These are phyloP conservation scores for Geranomyces variabilis DNA, from an alignment of 192 early-diverging fungal genomes.

Conservation along the genomic window DNA sequence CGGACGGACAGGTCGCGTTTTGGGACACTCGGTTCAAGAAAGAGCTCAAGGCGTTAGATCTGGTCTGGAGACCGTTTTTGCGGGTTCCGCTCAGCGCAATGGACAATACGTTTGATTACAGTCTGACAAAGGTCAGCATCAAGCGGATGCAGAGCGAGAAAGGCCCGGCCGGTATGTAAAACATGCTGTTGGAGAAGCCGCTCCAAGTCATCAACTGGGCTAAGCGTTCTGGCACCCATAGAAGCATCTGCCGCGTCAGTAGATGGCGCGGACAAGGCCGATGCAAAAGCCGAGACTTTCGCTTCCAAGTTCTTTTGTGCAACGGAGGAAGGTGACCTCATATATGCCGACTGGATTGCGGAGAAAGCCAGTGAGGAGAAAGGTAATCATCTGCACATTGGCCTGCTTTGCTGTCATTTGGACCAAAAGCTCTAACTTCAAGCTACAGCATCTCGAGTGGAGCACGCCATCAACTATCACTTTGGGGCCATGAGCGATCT, in stretches of 20 bases:
- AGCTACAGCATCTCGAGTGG: conserved; percentile 59
- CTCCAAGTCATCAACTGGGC: too few relatives aligned
- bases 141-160: conserved; percentile 26
- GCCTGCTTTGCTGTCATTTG: background rate
- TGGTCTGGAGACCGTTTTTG: conserved; percentile 63
- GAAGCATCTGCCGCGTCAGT: too few relatives aligned
- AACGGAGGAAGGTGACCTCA: conserved; percentile 68
- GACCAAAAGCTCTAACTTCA: too few relatives aligned
- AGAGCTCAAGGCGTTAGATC: conserved; percentile 56
- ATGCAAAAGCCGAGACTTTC: conserved; percentile 32
- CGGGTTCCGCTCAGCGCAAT: conserved; percentile 60
- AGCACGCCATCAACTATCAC: conserved; percentile 52
- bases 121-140: conserved; percentile 55
- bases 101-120: conserved; percentile 68
- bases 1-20: conserved; percentile 59
- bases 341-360: conserved; percentile 62
- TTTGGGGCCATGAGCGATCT: conserved; percentile 62
- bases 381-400: conserved; percentile 20
- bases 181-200: background rate
- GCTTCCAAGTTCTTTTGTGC: conserved; percentile 61
- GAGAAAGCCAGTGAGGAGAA: conserved; percentile 66
- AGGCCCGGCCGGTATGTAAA: background rate
- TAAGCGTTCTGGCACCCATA: too few relatives aligned
- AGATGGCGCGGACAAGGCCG: background rate
- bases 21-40: conserved; percentile 68